Base-by-base conservation (phyloP, 106 monocot genomes). In the Chionographis japonica region DNA sequence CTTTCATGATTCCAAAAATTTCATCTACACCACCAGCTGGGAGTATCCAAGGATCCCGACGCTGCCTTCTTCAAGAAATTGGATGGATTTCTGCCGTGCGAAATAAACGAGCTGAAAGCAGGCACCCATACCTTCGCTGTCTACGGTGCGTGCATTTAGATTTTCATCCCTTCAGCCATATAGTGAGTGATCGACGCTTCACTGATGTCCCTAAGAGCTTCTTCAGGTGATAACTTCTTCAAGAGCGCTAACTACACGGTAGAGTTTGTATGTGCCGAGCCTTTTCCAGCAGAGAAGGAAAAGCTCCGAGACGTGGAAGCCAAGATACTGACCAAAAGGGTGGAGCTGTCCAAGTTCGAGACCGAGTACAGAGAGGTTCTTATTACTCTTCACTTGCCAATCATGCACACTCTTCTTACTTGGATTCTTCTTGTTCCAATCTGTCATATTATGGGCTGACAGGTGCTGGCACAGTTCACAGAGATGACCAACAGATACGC, bases 81-180 rank as follows among this genome's bases (percentile, higher is more conserved):
- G 77, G 98, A 98, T 75, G 98, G 93, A 39, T 98, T 93, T 77
- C 93, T 88, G 78, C 87, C 92, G 37, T 98, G 93, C 68, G 98
- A 98, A 87, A 81, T 98, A 76, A 93, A 83, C 79, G 89, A 90
- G 60, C 72, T 98, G 41, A 98, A 93, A 81, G 78, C 87, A 64
- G 98, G 98, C 64, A 98, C 79, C n/a, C 98, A 98, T 75, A 50
- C 85, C 12, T 98, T 98, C 84, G 87, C 93, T 77, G 80, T 97
- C 38, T 97, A 97, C 86, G 95, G 88, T 88, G 76, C 41, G 35
- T 59, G 57, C 79, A 51, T 14, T 42, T 53, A 4, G n/a, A n/a
- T 13, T 27, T 19, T 20, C 41, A 52, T 67, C 17, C 12, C 19
- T 59, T 10, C 8, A n/a, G 13, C 4, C 12, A 9, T 11, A 12